Base-by-base conservation (phyloP, 2,329 filamentous ascomycete genomes). In the Coniochaeta prunicola region DNA sequence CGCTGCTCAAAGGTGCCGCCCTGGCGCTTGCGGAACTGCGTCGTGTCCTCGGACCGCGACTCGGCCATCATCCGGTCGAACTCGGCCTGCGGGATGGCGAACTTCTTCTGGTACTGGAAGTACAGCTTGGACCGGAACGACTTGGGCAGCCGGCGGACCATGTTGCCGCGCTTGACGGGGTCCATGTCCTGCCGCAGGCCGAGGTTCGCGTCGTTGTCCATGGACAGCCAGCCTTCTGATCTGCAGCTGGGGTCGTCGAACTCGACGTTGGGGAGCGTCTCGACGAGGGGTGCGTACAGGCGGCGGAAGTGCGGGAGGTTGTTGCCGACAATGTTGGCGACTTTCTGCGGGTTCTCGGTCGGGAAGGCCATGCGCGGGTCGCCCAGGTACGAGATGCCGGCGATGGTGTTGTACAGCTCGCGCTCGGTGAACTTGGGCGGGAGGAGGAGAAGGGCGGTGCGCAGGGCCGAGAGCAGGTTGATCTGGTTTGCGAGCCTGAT, bases 401-500 rank as follows among this genome's bases (percentile, higher is more conserved):
- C 89, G 61, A 99, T 97, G 21, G 91, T 94, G 65, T 85, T 88
- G 74, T 97, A 99, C 1, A 99, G 79, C 64, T 97, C 82, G 60
- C 86, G 84, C 69, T 99, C 94, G 28, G 88, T 92, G 71, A 99
- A 99, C 2, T 82, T 79, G 0, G 87, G 84, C 0, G 92, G 92
- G 0, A 99, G 81, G 26, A 99, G 84, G 1, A 99, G 81, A 1
- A 99, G 82, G 0, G 94, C 91, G 3, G 92, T 93, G 59, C 94
- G 90, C 5, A 97, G 80, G 2, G 96, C 96, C 9, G 93, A 93
- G 48, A 97, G 83, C 19, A 99, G 82, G 71, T 99, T 99, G 72
- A 96, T 88, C 73, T 99, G 94, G 73, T 99, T 97, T 4, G 93
- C 91, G 33, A 97, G 84, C 33, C 94, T 90, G 42, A 99, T 92